Conservation (phyloP, 1,139 yeast genomes). For the Spathaspora jeffriesii region DNA sequence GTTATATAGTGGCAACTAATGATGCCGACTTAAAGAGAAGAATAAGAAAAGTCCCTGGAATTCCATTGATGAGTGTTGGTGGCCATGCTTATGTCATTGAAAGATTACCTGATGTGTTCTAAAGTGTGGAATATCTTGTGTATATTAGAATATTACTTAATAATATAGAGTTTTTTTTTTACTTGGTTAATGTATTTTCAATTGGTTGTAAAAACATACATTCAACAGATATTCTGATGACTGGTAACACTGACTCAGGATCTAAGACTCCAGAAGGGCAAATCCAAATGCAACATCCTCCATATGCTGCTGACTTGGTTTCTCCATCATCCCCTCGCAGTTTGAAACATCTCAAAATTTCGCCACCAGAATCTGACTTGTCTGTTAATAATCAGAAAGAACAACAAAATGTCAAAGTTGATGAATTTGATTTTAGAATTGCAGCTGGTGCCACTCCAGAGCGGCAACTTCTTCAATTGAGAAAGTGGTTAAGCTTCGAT, state of each 20-base stretch:
- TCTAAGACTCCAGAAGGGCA: background rate
- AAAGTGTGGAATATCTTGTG: constrained; percentile 11
- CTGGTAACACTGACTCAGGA: background rate
- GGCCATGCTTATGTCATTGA: constrained; percentile 91
- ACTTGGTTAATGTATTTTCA: background rate
- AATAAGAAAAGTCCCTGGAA: constrained; percentile 94
- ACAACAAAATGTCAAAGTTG: background rate
- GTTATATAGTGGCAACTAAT: constrained; percentile 96
- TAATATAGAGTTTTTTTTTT: background rate
- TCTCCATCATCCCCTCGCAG: background rate
- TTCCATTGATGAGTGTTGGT: constrained; percentile 96
- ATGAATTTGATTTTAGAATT: constrained; percentile 2
- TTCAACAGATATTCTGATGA: background rate
- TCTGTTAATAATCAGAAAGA: background rate
- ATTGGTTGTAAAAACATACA: background rate
- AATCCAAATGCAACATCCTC: background rate
- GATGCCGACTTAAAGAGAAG: constrained; percentile 98
- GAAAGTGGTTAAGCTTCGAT: constrained; percentile 4
- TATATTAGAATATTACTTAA: constrained; percentile 3
- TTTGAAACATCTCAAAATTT: background rate
- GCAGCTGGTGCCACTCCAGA: constrained; percentile 2
- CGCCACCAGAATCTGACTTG: background rate
- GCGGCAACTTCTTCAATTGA: constrained; percentile 3
- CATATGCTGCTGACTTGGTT: background rate
- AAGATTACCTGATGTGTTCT: constrained; percentile 92